Base-by-base conservation (phyloP, 2,329 filamentous ascomycete species). In the Polytolypa hystricis region DNA sequence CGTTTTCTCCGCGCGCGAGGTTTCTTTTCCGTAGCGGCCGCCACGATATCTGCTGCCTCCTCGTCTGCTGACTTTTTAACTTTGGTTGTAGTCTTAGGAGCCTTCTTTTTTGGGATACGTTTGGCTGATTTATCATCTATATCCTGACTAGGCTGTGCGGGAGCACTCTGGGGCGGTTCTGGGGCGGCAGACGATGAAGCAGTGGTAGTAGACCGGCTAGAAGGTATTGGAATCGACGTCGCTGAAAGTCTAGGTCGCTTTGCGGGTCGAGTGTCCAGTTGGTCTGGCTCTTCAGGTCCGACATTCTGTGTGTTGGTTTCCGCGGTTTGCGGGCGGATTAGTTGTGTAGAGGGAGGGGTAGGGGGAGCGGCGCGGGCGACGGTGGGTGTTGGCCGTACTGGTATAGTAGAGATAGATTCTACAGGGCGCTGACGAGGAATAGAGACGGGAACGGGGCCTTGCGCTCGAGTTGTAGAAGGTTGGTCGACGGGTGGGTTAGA, bases 1-100 rank as follows among this genome's bases (percentile, higher is more conserved):
- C 60, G 58, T 44, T 53, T 53, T 40, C 49, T 56, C 29, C 58
- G 52, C 7, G 47, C 41, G 11, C 55, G 55, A 15, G 47, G 48
- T 29, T 45, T 50, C 40, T 45, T 55, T 30, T 45, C 30, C 18
- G 44, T 48, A 21, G 42, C 42, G 1, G 43, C 27, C 19, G 43
- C 42, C 12, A 19, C 9, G 2, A 41, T 19, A 16, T 48, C 47
- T 18, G 37, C 43, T 15, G 44, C 48, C 11, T 38, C 35, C 16
- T 55, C 53, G 7, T 46, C 47, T 23, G 45, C 26, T n/a, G 27
- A 33, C n/a, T 23, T 23, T 10, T 9, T 23, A 10, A 21, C 31
- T 23, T 39, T 32, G n/a, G 35, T 20, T 4, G 43, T 33, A 7
- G 30, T 17, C 5, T 43, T 36, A 8, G 40, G 43, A 30, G 31